Evolutionary conservation across 1,284 basidiomycete species (phyloP), one percentile per base, ranked within the genome.

Genomic region (Sparassis latifolia): DNA sequence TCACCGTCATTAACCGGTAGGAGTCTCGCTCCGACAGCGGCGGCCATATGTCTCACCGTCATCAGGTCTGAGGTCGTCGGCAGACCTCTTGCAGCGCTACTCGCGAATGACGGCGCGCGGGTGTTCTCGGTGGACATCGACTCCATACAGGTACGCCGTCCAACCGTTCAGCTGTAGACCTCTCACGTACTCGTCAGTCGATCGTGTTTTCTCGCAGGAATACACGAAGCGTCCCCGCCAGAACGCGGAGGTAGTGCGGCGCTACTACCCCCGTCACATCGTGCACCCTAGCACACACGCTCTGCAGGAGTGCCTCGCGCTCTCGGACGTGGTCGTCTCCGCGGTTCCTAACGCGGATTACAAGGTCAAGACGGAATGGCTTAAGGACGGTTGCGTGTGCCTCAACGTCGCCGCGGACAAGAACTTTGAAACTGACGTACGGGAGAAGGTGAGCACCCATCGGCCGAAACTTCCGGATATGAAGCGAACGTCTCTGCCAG

Each of bases 61-160:
- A 37, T 10, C 58, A 93, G 93, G 55, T 97, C 92, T 40, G 96
- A 98, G 68, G 96, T 98, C 27, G 96, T 98, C 27, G 96, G 96
- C 29, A 79, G 96, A 49, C 96, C 96, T 2, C 77, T 98, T 6
- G 96, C 94, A 0, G 96, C 95, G 3, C 75, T 98, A 46, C 79
- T 98, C 42, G 84, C 94, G 10, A 98, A 98, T 66, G 96, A 98
- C 64, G 96, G 96, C 38, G 95, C 95, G 2, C 80, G 92, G 7
- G 96, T 98, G 2, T 89, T 96, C 65, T 94, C 91, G 6, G 91
- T 92, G 28, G 96, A 99, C 68, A 89, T 98, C 52, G 92, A 95
- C 67, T 91, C 89, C 29, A 87, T 91, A 48, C 91, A 94, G 70
- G 90, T 85, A 52, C 53, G 70, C 48, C 31, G 45, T 48, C 38